Percentiles rank a stretch among this genome's conserved stretches.
These are phyloP conservation scores for Tolypocladium tundrense DNA, from an alignment of 2,329 filamentous ascomycete species.

Conservation along the genomic window DNA sequence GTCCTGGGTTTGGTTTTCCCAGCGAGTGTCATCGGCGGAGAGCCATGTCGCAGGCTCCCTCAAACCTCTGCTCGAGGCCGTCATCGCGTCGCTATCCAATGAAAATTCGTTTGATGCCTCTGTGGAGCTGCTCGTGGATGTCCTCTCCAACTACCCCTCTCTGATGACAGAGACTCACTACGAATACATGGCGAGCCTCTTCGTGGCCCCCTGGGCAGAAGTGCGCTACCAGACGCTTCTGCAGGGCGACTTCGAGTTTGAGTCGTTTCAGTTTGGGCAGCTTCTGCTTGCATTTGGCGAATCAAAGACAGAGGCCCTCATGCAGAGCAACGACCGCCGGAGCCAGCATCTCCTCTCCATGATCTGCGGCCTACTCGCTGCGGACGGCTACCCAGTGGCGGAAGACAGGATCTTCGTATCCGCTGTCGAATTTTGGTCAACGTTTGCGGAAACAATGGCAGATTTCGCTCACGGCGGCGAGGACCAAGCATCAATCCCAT, in stretches of 20 bases:
- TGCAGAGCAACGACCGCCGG: conserved; percentile 38
- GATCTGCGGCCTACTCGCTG: conserved; percentile 55
- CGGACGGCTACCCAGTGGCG: conserved; percentile 55
- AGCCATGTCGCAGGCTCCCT: conserved; percentile 48
- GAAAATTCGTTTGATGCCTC: conserved; percentile 49
- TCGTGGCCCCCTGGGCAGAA: conserved; percentile 50
- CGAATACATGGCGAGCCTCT: conserved; percentile 43
- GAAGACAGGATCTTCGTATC: conserved; percentile 68
- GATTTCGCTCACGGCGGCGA: conserved; percentile 44
- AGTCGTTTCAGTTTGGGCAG: conserved; percentile 54
- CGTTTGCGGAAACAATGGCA: conserved; percentile 59
- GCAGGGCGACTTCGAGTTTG: conserved; percentile 52
- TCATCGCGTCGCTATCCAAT: conserved; percentile 50
- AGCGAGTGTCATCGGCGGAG: conserved; percentile 49
- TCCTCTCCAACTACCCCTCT: conserved; percentile 52
- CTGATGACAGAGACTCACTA: conserved; percentile 53
- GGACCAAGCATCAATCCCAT: conserved; percentile 32
- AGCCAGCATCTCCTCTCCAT: conserved; percentile 43
- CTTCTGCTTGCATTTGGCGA: conserved; percentile 61
- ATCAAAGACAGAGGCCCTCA: conserved; percentile 50
- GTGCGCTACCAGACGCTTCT: conserved; percentile 44
- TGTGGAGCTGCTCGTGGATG: conserved; percentile 54
- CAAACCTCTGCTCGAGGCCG: conserved; percentile 46
- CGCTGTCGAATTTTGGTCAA: conserved; percentile 72
- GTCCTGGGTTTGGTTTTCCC: conserved; percentile 67